Evolutionary conservation across 192 early-diverging fungal species (phyloP).

Genomic region (Mortierella antarctica): DNA sequence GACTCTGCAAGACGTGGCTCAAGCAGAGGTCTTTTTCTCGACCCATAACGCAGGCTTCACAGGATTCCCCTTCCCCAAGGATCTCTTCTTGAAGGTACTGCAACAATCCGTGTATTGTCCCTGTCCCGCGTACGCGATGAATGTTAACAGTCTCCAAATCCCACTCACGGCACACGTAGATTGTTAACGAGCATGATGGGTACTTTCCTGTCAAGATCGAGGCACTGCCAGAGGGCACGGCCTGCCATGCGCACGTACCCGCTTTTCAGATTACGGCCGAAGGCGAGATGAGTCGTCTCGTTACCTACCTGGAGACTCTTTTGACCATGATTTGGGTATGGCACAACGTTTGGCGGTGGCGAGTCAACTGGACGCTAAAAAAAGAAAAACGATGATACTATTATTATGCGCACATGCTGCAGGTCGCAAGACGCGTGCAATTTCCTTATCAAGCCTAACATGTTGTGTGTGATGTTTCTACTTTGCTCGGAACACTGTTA

Average conservation of each 20-base stretch:
- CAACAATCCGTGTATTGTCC: background rate
- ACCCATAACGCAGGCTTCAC: conserved; percentile 79
- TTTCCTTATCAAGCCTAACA: background rate
- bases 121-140: background rate
- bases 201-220: conserved; percentile 89
- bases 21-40: conserved; percentile 75
- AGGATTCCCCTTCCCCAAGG: conserved; percentile 79
- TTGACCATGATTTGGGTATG: conserved; percentile 85
- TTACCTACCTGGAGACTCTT: conserved; percentile 87
- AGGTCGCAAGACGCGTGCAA: background rate
- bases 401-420: background rate
- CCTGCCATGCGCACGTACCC: conserved; percentile 82
- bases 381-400: background rate
- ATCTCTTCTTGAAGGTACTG: conserved; percentile 75
- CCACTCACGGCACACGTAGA: conserved; percentile 41
- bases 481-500: conserved; percentile 1
- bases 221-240: conserved; percentile 83
- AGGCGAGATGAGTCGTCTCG: conserved; percentile 75
- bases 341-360: background rate
- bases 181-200: conserved; percentile 82
- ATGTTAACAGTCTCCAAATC: background rate
- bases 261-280: conserved; percentile 85
- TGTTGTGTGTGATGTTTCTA: background rate
- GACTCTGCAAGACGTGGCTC: conserved; percentile 74
- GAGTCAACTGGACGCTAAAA: background rate